phyloP scores from a whole-genome alignment of 768 basidiomycete genomes.

The Boletus reticulatus region DNA sequence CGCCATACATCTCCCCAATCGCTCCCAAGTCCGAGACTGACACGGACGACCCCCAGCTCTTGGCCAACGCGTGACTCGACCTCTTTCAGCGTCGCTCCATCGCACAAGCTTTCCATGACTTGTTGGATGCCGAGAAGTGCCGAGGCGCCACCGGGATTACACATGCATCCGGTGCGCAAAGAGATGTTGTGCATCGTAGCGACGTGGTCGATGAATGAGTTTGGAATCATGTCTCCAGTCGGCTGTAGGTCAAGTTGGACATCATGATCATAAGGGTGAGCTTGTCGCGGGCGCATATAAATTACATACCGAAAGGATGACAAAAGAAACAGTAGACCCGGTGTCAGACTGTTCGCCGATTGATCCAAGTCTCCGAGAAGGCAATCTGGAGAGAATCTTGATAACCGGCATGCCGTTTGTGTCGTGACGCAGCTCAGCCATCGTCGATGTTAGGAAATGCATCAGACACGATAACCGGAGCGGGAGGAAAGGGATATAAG shows the following conservation, averaged over 20 bases:
- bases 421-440: constrained; percentile 62
- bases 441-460: constrained; percentile 54
- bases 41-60: constrained; percentile 72
- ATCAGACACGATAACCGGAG: constrained; percentile 69
- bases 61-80: constrained; percentile 60
- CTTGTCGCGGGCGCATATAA: not conserved
- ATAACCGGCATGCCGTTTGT: constrained; percentile 57
- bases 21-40: constrained; percentile 78
- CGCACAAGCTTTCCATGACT: constrained; percentile 59
- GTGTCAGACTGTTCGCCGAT: constrained; percentile 67
- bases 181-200: constrained; percentile 66
- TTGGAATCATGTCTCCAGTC: constrained; percentile 62
- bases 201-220: constrained; percentile 70
- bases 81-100: constrained; percentile 58
- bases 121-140: constrained; percentile 64
- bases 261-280: not conserved
- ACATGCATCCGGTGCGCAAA: constrained; percentile 83
- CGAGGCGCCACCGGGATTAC: constrained; percentile 81
- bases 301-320: constrained; percentile 59
- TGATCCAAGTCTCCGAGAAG: constrained; percentile 48
- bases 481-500: constrained; percentile 77
- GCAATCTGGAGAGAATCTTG: constrained; percentile 63
- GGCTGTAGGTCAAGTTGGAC: constrained; percentile 40
- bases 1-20: constrained; percentile 74
- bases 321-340: constrained; percentile 59